These are phyloP conservation scores for Ilex aquifolium DNA, from an alignment of 257 asterid genomes.

Conservation along the genomic window DNA sequence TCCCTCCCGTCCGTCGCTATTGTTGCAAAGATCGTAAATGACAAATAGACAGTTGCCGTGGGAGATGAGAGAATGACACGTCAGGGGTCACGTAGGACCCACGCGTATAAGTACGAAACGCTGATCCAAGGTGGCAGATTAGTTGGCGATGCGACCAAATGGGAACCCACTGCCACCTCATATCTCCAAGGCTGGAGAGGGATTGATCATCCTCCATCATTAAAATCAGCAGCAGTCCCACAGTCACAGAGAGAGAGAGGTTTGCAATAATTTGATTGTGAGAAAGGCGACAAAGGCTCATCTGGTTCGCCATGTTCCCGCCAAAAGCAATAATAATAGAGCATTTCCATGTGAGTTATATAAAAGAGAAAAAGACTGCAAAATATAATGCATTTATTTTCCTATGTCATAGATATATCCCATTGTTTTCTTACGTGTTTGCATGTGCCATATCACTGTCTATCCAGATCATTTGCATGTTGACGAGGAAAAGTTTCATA, in stretches of 20 bases:
- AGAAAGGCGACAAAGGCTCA: not conserved
- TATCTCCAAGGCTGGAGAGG: slow-evolving; percentile 9
- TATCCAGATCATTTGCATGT: too few relatives aligned
- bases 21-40: slow-evolving; percentile 23
- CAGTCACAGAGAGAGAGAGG: not conserved
- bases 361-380: too few relatives aligned
- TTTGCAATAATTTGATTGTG: not conserved
- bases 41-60: slow-evolving; percentile 13
- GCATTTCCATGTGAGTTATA: too few relatives aligned
- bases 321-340: not conserved
- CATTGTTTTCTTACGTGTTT: too few relatives aligned
- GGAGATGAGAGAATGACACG: slow-evolving; percentile 21
- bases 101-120: not conserved
- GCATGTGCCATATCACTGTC: too few relatives aligned
- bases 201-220: not conserved
- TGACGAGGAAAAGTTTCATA: too few relatives aligned
- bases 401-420: too few relatives aligned
- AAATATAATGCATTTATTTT: too few relatives aligned
- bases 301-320: slow-evolving; percentile 9
- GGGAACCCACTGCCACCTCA: slow-evolving; percentile 19
- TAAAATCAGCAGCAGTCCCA: not conserved
- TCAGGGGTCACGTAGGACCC: slow-evolving; percentile 5
- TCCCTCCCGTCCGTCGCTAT: too few relatives aligned
- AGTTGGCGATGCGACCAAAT: not conserved
- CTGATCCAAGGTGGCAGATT: slow-evolving; percentile 17